These are phyloP conservation scores for Lentinula sp. DNA, from an alignment of 768 basidiomycete genomes.

Conservation along the genomic window DNA sequence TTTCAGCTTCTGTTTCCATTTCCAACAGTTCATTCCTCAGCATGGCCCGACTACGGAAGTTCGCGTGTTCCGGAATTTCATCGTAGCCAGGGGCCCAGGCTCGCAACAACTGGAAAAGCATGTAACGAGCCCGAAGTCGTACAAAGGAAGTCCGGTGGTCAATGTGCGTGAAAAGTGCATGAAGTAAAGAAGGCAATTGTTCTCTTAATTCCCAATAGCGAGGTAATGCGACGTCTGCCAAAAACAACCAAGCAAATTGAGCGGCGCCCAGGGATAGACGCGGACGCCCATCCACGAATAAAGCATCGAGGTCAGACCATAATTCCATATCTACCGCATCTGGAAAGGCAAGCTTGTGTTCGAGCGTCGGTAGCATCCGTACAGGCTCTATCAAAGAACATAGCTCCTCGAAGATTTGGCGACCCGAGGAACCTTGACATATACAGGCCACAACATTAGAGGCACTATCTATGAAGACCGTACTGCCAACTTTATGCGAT, in stretches of 20 bases:
- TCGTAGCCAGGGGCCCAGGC: slow-evolving; percentile 79
- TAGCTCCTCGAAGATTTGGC: slow-evolving; percentile 75
- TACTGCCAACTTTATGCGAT: slow-evolving; percentile 76
- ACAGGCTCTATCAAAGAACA: slow-evolving; percentile 80
- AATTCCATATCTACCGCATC: slow-evolving; percentile 64
- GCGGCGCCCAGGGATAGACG: slow-evolving; percentile 70
- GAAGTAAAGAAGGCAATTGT: slow-evolving; percentile 70
- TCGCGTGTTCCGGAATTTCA: slow-evolving; percentile 56
- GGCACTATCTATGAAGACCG: slow-evolving; percentile 72
- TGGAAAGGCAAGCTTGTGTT: slow-evolving; percentile 61
- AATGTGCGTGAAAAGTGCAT: slow-evolving; percentile 74
- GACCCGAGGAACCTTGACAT: slow-evolving; percentile 68
- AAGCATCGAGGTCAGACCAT: slow-evolving; percentile 73
- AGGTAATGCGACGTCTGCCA: slow-evolving; percentile 71
- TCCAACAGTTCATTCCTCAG: slow-evolving; percentile 45
- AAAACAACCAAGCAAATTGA: slow-evolving; percentile 84
- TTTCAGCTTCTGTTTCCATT: slow-evolving; percentile 54
- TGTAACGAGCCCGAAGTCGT: slow-evolving; percentile 63
- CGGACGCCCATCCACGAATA: slow-evolving; percentile 66
- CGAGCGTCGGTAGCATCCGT: slow-evolving; percentile 75
- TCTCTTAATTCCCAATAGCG: slow-evolving; percentile 69
- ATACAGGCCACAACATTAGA: slow-evolving; percentile 80
- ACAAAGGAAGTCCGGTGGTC: slow-evolving; percentile 72
- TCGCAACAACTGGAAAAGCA: slow-evolving; percentile 81
- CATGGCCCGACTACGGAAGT: slow-evolving; percentile 37